Evolutionary conservation across 352 stramenopile genomes (phyloP).

Genomic region (Phytopythium boreale): DNA sequence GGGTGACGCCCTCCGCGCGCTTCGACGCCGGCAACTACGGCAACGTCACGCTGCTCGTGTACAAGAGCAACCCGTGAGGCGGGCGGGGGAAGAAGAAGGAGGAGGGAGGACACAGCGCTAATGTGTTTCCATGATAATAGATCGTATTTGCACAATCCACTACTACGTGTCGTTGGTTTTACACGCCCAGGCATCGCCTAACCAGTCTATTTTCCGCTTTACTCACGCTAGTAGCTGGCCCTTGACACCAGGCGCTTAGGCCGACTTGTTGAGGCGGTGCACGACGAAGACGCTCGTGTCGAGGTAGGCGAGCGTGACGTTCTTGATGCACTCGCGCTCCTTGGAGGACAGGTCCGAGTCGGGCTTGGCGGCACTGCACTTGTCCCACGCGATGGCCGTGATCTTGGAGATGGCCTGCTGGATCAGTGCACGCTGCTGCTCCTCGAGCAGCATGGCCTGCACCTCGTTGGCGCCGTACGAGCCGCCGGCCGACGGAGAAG

Average conservation of each 20-base stretch:
- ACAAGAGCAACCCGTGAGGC: slow-evolving; percentile 20
- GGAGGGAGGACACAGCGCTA: neutral
- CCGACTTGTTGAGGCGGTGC: slow-evolving; percentile 79
- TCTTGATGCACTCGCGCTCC: slow-evolving; percentile 86
- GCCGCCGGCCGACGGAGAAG: slow-evolving; percentile 14
- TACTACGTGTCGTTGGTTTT: neutral
- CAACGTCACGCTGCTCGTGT: slow-evolving; percentile 55
- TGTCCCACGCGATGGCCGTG: slow-evolving; percentile 87
- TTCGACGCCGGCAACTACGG: slow-evolving; percentile 33
- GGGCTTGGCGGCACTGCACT: slow-evolving; percentile 82
- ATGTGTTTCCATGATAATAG: neutral
- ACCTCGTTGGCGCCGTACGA: slow-evolving; percentile 54
- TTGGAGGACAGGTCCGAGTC: slow-evolving; percentile 79
- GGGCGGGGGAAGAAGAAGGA: neutral
- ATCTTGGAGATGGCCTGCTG: slow-evolving; percentile 89
- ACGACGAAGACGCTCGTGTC: slow-evolving; percentile 87
- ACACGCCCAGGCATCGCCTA: neutral
- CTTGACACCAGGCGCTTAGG: slow-evolving; percentile 4
- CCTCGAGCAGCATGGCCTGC: slow-evolving; percentile 82
- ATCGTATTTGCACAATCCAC: slow-evolving; percentile 2
- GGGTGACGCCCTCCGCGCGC: slow-evolving; percentile 25
- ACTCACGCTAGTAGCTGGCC: neutral
- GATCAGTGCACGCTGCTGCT: slow-evolving; percentile 86
- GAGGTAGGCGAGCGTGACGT: slow-evolving; percentile 83
- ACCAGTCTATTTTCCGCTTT: slow-evolving; percentile 3